Percentiles rank a stretch among this genome's conserved stretches.
phyloP scores from a whole-genome alignment of 2,329 filamentous ascomycete genomes.

The Beauveria sp. region DNA sequence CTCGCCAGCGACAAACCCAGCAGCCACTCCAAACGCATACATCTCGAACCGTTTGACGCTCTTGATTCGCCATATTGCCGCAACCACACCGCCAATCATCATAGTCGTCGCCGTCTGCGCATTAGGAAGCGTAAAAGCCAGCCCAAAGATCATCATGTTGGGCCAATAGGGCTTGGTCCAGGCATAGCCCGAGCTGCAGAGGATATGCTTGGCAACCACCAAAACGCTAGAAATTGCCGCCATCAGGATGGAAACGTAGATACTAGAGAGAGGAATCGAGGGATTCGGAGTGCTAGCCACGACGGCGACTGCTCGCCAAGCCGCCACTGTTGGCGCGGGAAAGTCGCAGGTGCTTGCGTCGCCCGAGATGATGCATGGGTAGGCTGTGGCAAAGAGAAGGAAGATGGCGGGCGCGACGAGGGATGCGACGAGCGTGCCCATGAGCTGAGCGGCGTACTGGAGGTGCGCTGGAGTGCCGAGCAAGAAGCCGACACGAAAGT shows the following conservation, averaged over 20 bases:
- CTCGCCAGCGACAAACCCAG: constrained; percentile 9
- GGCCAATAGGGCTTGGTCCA: background rate
- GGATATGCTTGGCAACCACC: background rate
- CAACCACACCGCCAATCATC: constrained; percentile 8
- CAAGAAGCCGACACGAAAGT: constrained; percentile 11
- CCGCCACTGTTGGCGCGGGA: constrained; percentile 7
- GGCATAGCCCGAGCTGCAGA: background rate
- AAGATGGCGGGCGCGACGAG: constrained; percentile 10
- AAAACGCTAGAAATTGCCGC: background rate
- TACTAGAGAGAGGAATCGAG: constrained; percentile 4
- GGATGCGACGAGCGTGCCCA: constrained; percentile 9
- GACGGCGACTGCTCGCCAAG: constrained; percentile 8
- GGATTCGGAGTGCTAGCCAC: constrained; percentile 7
- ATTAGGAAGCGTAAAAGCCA: constrained; percentile 10
- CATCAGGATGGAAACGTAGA: background rate
- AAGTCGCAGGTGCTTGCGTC: constrained; percentile 5
- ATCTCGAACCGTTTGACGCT: background rate
- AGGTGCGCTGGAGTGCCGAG: constrained; percentile 6
- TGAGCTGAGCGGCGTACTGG: constrained; percentile 8
- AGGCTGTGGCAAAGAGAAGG: constrained; percentile 8
- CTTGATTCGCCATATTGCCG: background rate
- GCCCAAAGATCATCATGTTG: constrained; percentile 12
- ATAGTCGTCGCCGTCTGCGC: constrained; percentile 10
- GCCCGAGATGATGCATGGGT: constrained; percentile 9
- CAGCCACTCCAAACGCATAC: constrained; percentile 10